Conservation (phyloP, 371 early-diverging fungal species). For the Sporodiniella umbellata region DNA sequence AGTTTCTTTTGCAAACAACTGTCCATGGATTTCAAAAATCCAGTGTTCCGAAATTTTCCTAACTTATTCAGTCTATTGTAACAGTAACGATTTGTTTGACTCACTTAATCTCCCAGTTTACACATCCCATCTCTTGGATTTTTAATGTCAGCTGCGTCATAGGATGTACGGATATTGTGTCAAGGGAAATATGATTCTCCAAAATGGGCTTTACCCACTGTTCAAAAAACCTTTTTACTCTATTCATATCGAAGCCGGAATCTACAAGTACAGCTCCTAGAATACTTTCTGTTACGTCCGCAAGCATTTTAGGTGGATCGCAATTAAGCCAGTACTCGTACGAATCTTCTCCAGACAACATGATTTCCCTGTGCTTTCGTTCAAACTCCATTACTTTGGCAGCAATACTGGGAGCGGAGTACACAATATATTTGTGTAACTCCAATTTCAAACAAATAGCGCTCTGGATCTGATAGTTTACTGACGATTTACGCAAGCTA, state of each 20-base stretch:
- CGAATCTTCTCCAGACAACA: conserved; percentile 16
- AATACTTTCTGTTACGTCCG: conserved; percentile 86
- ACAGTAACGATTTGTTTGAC: neutral
- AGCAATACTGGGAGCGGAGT: conserved; percentile 50
- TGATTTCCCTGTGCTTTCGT: conserved; percentile 28
- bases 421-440: conserved; percentile 63
- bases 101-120: conserved; percentile 35
- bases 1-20: conserved; percentile 26
- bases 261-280: conserved; percentile 90
- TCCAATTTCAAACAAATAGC: conserved; percentile 58
- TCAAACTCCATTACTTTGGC: conserved; percentile 44
- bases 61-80: too few species aligned
- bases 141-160: conserved; percentile 25
- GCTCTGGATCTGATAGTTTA: conserved; percentile 80
- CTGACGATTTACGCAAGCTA: conserved; percentile 73
- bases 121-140: conserved; percentile 41
- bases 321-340: conserved; percentile 70
- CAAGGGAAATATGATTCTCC: conserved; percentile 47
- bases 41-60: conserved; percentile 16
- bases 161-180: conserved; percentile 45
- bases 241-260: conserved; percentile 60
- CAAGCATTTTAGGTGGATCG: conserved; percentile 79
- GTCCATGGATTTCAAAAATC: conserved; percentile 42
- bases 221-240: conserved; percentile 44
- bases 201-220: conserved; percentile 46